Base-by-base conservation (phyloP, 768 basidiomycete species). In the Podaxis sp. region DNA sequence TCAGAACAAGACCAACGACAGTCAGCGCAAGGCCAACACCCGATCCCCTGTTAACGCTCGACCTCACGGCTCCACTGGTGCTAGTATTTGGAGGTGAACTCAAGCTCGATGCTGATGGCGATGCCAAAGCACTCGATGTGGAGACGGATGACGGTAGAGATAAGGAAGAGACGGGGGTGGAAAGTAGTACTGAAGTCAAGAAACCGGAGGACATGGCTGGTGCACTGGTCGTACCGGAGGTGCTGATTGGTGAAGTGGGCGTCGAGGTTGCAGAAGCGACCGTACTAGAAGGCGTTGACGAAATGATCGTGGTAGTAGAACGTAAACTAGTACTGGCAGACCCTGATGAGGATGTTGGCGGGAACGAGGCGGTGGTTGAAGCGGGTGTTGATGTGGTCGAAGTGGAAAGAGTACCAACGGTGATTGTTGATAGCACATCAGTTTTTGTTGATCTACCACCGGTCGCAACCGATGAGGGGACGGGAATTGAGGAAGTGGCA, bases 401-500 rank as follows among this genome's bases (percentile, higher is more conserved):
- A 55, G 67, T 71, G 52, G 71, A 70, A 15, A 74, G 65, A 2
- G 68, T 72, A 49, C 78, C 73, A 52, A 80, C 70, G 15, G 79
- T 81, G 9, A 80, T 75, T 0, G 82, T 75, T 11, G 80, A 72
- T 11, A 84, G 76, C 2, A 70, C 68, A 17, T 79, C 64, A 0
- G 75, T 64, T 11, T 19, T 42, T 9, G 76, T n/a, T 67, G 56
- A 76, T 74, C 42, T 79, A 65, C 30, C 68, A 73, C 33, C 9
- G 17, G 17, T 33, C 0, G 79, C 68, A 53, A 84, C 72, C 2
- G 83, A 75, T 6, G 75, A 68, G 7, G 79, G 78, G 4, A 79
- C 71, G 39, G 83, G 69, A 24, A 80, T 75, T 28, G 76, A 52
- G 22, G 81, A 76, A 49, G 82, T 84, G 36, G 84, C 81, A 51